These are phyloP conservation scores for Iberis pinnata DNA, from an alignment of 345 rosid species.

Conservation along the genomic window DNA sequence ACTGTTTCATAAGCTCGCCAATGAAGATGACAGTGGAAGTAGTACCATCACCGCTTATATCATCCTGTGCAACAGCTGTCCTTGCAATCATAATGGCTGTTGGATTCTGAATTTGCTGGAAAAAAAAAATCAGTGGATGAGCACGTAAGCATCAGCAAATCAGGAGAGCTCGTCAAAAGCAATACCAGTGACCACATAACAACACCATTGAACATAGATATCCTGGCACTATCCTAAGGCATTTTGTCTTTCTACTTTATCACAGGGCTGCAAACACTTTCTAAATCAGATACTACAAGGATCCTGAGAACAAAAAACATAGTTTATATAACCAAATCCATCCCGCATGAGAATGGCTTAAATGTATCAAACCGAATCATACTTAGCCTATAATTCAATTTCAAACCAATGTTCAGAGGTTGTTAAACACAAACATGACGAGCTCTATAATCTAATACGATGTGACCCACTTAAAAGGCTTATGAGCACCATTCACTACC, in stretches of 20 bases:
- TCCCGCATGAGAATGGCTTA: not conserved
- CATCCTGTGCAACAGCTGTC: constrained; percentile 99
- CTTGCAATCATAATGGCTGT: constrained; percentile 99
- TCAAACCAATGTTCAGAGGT: too few relatives aligned
- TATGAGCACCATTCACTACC: constrained; percentile 2
- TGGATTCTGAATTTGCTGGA: constrained; percentile 98
- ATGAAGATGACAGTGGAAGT: constrained; percentile 93
- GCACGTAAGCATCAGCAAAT: constrained; percentile 20
- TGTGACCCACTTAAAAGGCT: not conserved
- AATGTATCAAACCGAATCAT: constrained; percentile 5
- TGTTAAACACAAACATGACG: too few relatives aligned
- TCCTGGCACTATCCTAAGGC: not conserved
- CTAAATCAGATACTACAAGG: not conserved
- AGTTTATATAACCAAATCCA: not conserved
- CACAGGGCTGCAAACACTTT: not conserved
- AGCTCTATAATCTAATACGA: not conserved
- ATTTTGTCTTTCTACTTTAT: not conserved
- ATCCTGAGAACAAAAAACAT: constrained; percentile 2
- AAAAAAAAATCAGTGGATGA: constrained; percentile 42
- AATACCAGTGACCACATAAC: not conserved
- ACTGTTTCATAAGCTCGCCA: constrained; percentile 97
- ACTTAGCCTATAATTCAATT: not conserved
- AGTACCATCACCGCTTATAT: constrained; percentile 98
- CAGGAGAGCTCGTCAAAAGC: not conserved
- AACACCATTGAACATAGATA: too few relatives aligned